Percentiles rank a stretch among this genome's conserved stretches.
These are phyloP conservation scores for Carnegiea gigantea DNA, from an alignment of 179 eudicot genomes.

Conservation along the genomic window DNA sequence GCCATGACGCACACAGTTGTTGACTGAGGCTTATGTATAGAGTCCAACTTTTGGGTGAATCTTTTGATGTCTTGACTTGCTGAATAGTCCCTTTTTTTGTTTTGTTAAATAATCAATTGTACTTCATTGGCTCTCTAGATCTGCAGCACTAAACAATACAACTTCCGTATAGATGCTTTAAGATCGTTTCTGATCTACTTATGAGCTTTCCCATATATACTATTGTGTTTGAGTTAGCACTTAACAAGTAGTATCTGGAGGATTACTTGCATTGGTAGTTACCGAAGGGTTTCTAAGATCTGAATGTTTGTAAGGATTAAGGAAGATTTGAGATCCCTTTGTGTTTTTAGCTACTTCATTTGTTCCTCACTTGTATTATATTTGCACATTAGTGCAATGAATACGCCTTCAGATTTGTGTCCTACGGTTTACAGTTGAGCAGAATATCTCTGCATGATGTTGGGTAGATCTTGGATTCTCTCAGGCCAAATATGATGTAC, in stretches of 20 bases:
- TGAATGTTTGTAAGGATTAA: not conserved
- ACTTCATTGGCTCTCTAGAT: not conserved
- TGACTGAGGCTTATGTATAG: not conserved
- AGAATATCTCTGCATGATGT: not conserved
- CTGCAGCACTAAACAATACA: not conserved
- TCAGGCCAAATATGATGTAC: too few species aligned
- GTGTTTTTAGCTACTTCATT: slow-evolving; percentile 4
- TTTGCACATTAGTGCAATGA: not conserved
- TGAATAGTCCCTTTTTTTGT: not conserved
- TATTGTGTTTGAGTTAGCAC: not conserved
- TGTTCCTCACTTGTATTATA: not conserved
- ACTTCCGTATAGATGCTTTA: not conserved
- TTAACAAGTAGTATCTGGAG: not conserved
- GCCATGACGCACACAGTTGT: not conserved
- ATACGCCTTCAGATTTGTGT: not conserved
- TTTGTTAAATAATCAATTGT: not conserved
- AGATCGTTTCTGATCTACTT: not conserved
- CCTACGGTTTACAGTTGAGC: not conserved
- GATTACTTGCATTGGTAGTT: not conserved
- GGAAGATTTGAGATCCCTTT: not conserved
- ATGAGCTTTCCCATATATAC: not conserved
- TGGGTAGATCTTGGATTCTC: not conserved
- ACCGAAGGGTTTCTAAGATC: not conserved
- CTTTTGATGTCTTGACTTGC: slow-evolving; percentile 3
- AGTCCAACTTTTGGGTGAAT: not conserved